Evolutionary conservation across 768 basidiomycete genomes (phyloP), one percentile per base, ranked within the genome.

Genomic region (Agrocybe praecox): DNA sequence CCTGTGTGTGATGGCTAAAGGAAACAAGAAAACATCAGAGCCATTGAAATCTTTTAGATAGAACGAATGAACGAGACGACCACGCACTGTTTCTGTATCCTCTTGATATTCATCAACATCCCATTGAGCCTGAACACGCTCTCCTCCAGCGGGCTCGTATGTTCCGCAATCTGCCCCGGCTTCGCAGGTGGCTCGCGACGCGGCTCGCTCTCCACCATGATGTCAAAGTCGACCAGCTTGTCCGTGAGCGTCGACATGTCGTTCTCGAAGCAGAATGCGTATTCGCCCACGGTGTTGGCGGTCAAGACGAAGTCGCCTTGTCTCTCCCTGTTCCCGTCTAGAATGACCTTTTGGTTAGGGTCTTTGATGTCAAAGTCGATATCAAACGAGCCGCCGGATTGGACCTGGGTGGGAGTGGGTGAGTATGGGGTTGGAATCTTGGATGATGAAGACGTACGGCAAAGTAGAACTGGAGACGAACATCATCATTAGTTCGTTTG

Each of bases 201-300:
- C 1, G 97, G 97, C 69, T 98, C 96, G 58, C 90, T 94, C 81
- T 99, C 97, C 46, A 94, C 94, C 94, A 98, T 96, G 74, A 99
- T 98, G 72, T 93, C 90, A 69, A 94, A 91, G 74, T 94, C 92
- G 65, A 99, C 83, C 46, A 98, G 83, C 73, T 98, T 98, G 75
- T 94, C 93, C 12, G 92, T 90, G 62, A 97, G 80, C 4, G 93
- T 92, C 22, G 90, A 92, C 82, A 96, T 96, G 77, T 98, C 96
- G 71, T 99, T 99, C 69, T 94, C 92, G 71, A 98, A 97, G 77
- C 96, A 98, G 79, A 99, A 98, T 6, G 96, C 71, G 69, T 94
- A 94, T 81, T 94, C 92, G 64, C 92, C 92, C 70, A 88, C 81
- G 18, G 83, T 83, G 74, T 97, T 96, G 18, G 94, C 97, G 3